Base-by-base conservation (phyloP, 139 green algal species). In the Diplosphaera chodatii region DNA sequence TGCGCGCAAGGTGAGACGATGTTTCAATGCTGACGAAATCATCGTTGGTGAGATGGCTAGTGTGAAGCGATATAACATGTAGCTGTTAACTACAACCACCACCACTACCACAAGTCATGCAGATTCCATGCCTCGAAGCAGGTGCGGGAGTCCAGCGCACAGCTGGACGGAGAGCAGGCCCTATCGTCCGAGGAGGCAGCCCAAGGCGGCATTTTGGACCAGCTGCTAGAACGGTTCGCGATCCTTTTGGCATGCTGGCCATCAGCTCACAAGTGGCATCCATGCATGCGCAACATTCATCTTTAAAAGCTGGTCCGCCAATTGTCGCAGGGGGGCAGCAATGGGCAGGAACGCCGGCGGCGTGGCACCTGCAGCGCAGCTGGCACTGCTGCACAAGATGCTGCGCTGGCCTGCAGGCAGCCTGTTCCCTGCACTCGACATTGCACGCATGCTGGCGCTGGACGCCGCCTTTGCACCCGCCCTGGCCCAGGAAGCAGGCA, bases 401-500 rank as follows among this genome's bases (percentile, higher is more conserved):
- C 80, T 93, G 73, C 34, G 62, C 18, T 95, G 88, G 88, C 90
- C 90, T 8, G 67, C 80, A 0, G 62, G 68, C 0, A 67, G 79
- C 37, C 74, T 96, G 15, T 96, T 94, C 75, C 90, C 90, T 2
- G 80, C 76, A 0, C 74, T 95, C 8, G 90, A 96, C 70, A 69
- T 95, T 2, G 80, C 84, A 0, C 79, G 90, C n/a, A 64, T 89
- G 56, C 55, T 84, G 31, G 76, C 74, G 10, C 81, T 93, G 41
- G 67, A 87, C 62, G 22, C 33, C 6, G 37, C 48, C 48, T 59
- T n/a, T 25, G 48, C 48, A 25, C 62, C 63, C 22, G 27, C 64
- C 33, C 72, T 91, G 29, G 80, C 78, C 0, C 34, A 56, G 0
- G 34, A 23, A 10, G 48, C 48, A 23, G 48, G 48, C 48, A 59